These are phyloP conservation scores for Nakaseomyces nivariensis DNA, from an alignment of 1,139 yeast genomes.

Conservation along the genomic window DNA sequence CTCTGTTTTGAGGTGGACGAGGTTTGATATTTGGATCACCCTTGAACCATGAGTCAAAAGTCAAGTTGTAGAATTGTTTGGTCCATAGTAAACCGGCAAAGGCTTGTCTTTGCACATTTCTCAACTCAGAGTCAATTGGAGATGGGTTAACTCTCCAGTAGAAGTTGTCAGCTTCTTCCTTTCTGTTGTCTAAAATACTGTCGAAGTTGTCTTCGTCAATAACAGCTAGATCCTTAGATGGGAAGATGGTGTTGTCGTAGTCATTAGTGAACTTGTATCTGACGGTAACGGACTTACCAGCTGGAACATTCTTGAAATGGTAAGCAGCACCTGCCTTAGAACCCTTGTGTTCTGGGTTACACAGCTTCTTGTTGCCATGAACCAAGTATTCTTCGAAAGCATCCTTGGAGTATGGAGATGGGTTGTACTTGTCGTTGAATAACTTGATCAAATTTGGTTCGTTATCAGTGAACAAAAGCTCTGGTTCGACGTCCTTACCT, in stretches of 20 bases:
- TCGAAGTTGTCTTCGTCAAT: conserved; percentile 73
- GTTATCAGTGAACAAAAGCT: conserved; percentile 72
- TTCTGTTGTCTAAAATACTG: conserved; percentile 55
- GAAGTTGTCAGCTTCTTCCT: conserved; percentile 85
- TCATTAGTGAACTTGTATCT: conserved; percentile 55
- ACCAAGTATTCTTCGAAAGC: conserved; percentile 80
- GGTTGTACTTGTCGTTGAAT: conserved; percentile 49
- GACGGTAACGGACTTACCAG: conserved; percentile 81
- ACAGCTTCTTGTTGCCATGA: conserved; percentile 48
- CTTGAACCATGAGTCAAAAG: conserved; percentile 74
- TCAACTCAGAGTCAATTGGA: conserved; percentile 69
- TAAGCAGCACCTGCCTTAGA: conserved; percentile 74
- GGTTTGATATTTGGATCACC: conserved; percentile 73
- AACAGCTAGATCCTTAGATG: conserved; percentile 30
- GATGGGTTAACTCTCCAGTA: conserved; percentile 81
- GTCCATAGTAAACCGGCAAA: conserved; percentile 91
- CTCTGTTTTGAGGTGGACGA: conserved; percentile 67
- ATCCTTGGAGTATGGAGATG: conserved; percentile 57
- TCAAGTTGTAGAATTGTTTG: conserved; percentile 79
- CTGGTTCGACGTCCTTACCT: conserved; percentile 49
- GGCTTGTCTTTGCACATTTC: conserved; percentile 85
- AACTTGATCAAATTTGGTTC: conserved; percentile 66
- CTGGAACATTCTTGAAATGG: conserved; percentile 66
- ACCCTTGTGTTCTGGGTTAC: conserved; percentile 55
- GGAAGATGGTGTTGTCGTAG: conserved; percentile 11